phyloP scores from a whole-genome alignment of 2,329 filamentous ascomycete species.

The Fusarium lyarnte region DNA sequence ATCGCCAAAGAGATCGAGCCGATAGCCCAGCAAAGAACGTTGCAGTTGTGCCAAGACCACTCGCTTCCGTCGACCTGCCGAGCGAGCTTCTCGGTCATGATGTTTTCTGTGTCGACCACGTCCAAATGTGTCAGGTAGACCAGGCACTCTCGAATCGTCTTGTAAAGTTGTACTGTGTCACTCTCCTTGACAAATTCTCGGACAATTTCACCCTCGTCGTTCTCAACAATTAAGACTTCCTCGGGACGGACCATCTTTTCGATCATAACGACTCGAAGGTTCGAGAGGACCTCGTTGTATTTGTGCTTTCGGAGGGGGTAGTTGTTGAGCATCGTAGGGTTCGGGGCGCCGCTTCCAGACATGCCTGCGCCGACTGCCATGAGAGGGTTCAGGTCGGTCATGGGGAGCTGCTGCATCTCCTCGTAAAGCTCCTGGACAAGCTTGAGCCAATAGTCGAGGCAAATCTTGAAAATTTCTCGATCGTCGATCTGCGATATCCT shows the following conservation, averaged over 20 bases:
- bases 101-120: conserved; percentile 95
- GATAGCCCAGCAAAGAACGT: conserved; percentile 99
- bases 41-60: conserved; percentile 99
- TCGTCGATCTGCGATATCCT: conserved; percentile 99
- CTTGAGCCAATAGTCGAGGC: conserved; percentile 98
- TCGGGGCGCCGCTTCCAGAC: conserved; percentile 83
- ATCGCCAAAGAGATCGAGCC: conserved; percentile 98
- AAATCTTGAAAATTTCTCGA: conserved; percentile 99
- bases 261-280: conserved; percentile 97
- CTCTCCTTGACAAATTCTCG: conserved; percentile 99
- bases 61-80: conserved; percentile 94
- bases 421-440: conserved; percentile 97
- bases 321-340: conserved; percentile 84
- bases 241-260: conserved; percentile 99
- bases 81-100: conserved; percentile 98
- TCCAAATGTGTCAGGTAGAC: conserved; percentile 98
- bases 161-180: conserved; percentile 98
- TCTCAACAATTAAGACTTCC: conserved; percentile 98
- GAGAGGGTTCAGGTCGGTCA: conserved; percentile 91
- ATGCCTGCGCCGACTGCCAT: conserved; percentile 79
- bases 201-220: conserved; percentile 98
- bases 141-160: conserved; percentile 95
- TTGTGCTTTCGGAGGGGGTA: conserved; percentile 98
- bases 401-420: conserved; percentile 96
- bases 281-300: conserved; percentile 92